A percentile compares a stretch with the other conserved stretches of the same genome.
These are phyloP conservation scores for Epichloe gansuensis DNA, from an alignment of 2,329 filamentous ascomycete species.

Conservation along the genomic window DNA sequence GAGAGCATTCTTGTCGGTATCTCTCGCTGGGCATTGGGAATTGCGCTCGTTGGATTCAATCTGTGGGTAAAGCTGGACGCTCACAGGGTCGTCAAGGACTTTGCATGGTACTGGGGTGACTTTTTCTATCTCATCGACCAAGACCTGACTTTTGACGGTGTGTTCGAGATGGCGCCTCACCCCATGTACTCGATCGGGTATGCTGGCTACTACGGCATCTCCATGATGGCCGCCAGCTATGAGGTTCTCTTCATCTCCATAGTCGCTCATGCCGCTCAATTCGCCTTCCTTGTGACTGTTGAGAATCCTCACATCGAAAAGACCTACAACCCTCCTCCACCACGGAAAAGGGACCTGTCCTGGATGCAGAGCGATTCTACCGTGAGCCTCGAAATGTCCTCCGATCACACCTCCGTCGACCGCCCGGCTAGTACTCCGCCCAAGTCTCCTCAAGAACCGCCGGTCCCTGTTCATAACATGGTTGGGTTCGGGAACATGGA, in stretches of 20 bases:
- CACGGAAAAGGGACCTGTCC: constrained; percentile 43
- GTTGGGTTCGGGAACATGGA: constrained; percentile 77
- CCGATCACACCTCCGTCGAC: constrained; percentile 12
- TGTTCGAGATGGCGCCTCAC: constrained; percentile 97
- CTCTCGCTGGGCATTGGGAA: constrained; percentile 66
- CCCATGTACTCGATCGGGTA: constrained; percentile 99
- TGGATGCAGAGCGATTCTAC: constrained; percentile 18
- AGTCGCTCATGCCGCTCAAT: constrained; percentile 83
- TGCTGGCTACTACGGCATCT: constrained; percentile 95
- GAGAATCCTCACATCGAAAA: constrained; percentile 98
- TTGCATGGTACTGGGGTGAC: constrained; percentile 99
- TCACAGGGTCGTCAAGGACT: constrained; percentile 95
- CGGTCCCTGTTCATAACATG: constrained; percentile 66
- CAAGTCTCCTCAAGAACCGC: constrained; percentile 25
- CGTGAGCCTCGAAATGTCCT: constrained; percentile 14
- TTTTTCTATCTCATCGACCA: constrained; percentile 99
- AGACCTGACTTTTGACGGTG: constrained; percentile 92
- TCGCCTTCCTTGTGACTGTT: constrained; percentile 79
- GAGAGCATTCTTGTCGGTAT: constrained; percentile 58
- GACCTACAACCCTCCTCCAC: constrained; percentile 83
- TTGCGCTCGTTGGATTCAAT: constrained; percentile 79
- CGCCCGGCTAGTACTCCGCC: constrained; percentile 11
- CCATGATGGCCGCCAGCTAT: constrained; percentile 95
- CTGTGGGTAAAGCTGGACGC: constrained; percentile 98
- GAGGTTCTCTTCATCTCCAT: constrained; percentile 96